Conservation (phyloP, 177 flowering plant genomes). For the Vitis hybrid region DNA sequence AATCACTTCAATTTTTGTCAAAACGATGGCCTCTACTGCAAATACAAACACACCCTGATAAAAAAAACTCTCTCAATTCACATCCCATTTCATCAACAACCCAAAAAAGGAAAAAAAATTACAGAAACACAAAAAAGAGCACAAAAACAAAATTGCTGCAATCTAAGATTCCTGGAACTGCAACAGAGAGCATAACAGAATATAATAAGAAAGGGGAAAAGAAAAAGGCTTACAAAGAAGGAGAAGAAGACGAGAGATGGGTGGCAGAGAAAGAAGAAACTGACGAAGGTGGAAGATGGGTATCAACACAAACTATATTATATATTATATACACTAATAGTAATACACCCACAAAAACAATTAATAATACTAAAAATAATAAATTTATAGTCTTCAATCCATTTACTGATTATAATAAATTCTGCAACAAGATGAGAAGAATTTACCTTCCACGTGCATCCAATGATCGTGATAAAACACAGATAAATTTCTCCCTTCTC, state of each 20-base stretch:
- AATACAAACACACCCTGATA: conserved; percentile 21
- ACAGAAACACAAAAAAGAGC: not conserved
- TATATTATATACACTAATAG: conserved; percentile 15
- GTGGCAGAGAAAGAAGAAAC: conserved; percentile 36
- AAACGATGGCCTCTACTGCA: conserved; percentile 3
- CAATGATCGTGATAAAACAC: conserved; percentile 40
- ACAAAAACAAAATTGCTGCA: conserved; percentile 2
- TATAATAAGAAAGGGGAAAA: conserved; percentile 4
- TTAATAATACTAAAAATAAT: not conserved
- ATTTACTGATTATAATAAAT: conserved; percentile 15
- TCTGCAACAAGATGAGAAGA: conserved; percentile 18
- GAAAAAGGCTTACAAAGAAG: conserved; percentile 16
- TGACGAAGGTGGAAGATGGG: conserved; percentile 36
- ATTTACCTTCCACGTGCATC: conserved; percentile 46
- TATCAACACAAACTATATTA: conserved; percentile 25
- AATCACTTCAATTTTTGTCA: conserved; percentile 4
- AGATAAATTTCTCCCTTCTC: conserved; percentile 16
- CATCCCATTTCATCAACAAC: conserved; percentile 7
- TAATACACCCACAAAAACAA: not conserved
- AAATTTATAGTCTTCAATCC: not conserved
- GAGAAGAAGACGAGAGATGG: conserved; percentile 21
- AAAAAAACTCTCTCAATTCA: conserved; percentile 11
- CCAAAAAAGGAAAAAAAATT: not conserved
- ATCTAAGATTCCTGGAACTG: conserved; percentile 3
- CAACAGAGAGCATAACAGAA: not conserved